A percentile compares a stretch with the other conserved stretches of the same genome.
These are phyloP conservation scores for Besnoitia besnoiti DNA, from an alignment of 169 alveolate genomes.

Conservation along the genomic window DNA sequence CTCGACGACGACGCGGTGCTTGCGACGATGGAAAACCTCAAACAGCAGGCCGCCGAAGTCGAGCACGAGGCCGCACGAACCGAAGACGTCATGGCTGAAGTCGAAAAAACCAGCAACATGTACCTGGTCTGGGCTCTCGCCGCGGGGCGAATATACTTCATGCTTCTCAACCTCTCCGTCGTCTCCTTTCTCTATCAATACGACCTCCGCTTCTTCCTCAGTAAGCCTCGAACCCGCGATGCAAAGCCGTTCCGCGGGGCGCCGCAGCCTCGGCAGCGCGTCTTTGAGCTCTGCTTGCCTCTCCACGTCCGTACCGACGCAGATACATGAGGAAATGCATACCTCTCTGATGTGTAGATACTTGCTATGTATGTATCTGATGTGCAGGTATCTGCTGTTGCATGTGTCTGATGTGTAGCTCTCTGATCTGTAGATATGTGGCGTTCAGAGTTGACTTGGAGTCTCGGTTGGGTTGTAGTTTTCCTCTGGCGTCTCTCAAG, in stretches of 20 bases:
- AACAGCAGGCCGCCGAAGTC: conserved; percentile 93
- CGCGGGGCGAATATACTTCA: conserved; percentile 87
- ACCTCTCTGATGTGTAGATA: no score
- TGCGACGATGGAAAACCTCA: conserved; percentile 85
- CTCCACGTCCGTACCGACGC: neutral
- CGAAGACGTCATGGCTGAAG: conserved; percentile 93
- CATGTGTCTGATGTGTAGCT: neutral
- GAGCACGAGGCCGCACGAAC: conserved; percentile 90
- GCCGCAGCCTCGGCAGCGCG: neutral
- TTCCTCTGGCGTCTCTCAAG: no score
- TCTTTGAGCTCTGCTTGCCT: neutral
- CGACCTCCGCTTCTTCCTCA: conserved; percentile 93
- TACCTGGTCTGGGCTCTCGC: conserved; percentile 89
- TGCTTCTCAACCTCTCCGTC: conserved; percentile 83
- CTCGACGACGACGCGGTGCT: conserved; percentile 87
- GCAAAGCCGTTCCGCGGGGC: no score
- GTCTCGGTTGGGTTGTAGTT: no score
- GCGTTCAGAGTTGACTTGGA: no score
- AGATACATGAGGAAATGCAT: no score
- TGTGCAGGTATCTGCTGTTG: neutral
- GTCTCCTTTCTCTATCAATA: conserved; percentile 93
- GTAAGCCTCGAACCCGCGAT: conserved; percentile 72
- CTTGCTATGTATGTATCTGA: neutral
- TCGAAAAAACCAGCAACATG: conserved; percentile 86
- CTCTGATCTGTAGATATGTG: neutral